Conservation (phyloP, 2,329 filamentous ascomycete species). For the Beauveria rudraprayagi region DNA sequence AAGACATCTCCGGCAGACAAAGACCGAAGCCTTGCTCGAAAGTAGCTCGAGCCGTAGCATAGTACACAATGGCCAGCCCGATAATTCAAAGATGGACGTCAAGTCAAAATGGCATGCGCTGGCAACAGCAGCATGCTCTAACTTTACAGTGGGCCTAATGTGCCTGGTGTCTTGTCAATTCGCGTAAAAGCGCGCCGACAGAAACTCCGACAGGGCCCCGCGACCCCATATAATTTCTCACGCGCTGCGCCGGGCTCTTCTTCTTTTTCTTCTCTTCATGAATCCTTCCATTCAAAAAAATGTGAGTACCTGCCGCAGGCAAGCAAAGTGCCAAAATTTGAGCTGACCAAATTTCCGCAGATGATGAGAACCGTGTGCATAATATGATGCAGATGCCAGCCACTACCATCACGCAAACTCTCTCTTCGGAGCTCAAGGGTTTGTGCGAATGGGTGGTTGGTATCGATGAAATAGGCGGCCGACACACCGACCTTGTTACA, state of each 20-base stretch:
- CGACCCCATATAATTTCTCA: slow-evolving; percentile 29
- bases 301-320: slow-evolving; percentile 50
- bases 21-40: not conserved
- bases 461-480: slow-evolving; percentile 95
- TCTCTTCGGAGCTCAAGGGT: slow-evolving; percentile 90
- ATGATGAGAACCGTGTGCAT: slow-evolving; percentile 99
- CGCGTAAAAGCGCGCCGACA: slow-evolving; percentile 17
- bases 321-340: slow-evolving; percentile 14
- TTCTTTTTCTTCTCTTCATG: slow-evolving; percentile 52
- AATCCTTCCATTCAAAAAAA: slow-evolving; percentile 99
- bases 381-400: slow-evolving; percentile 70
- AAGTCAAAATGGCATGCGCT: not conserved
- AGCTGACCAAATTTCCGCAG: slow-evolving; percentile 41
- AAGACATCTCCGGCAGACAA: not conserved
- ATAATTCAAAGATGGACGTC: not conserved
- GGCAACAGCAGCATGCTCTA: not conserved
- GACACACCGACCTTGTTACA: slow-evolving; percentile 98
- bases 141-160: slow-evolving; percentile 10
- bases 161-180: not conserved
- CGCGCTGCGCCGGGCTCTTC: slow-evolving; percentile 22
- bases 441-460: slow-evolving; percentile 54
- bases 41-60: slow-evolving; percentile 2
- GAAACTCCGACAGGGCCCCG: slow-evolving; percentile 19
- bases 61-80: not conserved
- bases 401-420: slow-evolving; percentile 64